Percentiles rank a stretch among this genome's conserved stretches.
Evolutionary conservation across 345 rosid genomes (phyloP).

Genomic region (Salix caprea): DNA sequence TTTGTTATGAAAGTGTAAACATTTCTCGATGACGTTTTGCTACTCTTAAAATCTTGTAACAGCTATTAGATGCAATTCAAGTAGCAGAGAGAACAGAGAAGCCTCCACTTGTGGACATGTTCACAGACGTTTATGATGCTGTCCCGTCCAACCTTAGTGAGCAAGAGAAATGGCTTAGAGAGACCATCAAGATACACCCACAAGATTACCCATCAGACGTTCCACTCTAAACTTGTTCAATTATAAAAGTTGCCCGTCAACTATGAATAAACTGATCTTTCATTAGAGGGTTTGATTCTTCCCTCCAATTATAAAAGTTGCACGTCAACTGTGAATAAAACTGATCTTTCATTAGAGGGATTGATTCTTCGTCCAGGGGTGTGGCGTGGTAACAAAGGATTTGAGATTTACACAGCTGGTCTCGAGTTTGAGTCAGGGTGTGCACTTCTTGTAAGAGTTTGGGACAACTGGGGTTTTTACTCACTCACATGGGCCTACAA

Average conservation of each 20-base stretch:
- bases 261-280: no score
- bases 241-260: background rate
- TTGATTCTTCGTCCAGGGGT: no score
- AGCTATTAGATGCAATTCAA: constrained; percentile 73
- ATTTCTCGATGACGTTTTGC: background rate
- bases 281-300: no score
- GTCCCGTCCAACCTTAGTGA: constrained; percentile 61
- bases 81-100: constrained; percentile 68
- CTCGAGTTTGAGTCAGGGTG: no score
- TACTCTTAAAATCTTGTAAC: constrained; percentile 15
- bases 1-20: background rate
- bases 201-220: constrained; percentile 69
- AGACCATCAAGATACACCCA: constrained; percentile 49
- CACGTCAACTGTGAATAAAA: no score
- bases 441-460: no score
- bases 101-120: constrained; percentile 58
- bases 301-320: no score
- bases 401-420: no score
- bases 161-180: constrained; percentile 58
- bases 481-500: no score
- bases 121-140: constrained; percentile 71
- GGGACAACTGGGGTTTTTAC: no score
- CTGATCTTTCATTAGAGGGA: no score
- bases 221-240: constrained; percentile 34
- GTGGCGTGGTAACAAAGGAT: no score